Evolutionary conservation across 176 grass and related monocot species (phyloP).

Genomic region (Eragrostis nindensis): DNA sequence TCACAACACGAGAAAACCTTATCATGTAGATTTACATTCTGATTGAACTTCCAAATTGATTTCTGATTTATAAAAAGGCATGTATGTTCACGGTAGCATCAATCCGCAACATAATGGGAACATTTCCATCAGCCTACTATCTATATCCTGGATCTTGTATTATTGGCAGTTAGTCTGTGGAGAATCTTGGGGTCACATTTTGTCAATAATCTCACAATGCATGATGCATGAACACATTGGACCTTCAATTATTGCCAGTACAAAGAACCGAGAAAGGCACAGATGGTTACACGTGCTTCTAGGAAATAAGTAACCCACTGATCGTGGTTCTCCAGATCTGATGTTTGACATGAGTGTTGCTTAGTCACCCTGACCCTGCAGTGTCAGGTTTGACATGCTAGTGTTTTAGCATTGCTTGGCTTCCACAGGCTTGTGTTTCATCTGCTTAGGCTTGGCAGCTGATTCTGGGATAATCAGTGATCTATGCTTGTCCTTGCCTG

Average conservation of each 20-base stretch:
- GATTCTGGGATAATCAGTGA: background rate
- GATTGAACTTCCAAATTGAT: background rate
- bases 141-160: slow-evolving; percentile 1
- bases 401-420: slow-evolving; percentile 34
- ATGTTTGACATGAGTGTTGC: slow-evolving; percentile 41
- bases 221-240: slow-evolving; percentile 21
- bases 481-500: too few species aligned
- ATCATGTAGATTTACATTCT: background rate
- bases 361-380: slow-evolving; percentile 29
- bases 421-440: background rate
- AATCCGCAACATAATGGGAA: background rate
- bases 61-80: background rate
- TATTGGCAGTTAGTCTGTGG: slow-evolving; percentile 14
- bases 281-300: slow-evolving; percentile 10
- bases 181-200: slow-evolving; percentile 32
- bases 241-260: slow-evolving; percentile 44
- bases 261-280: background rate
- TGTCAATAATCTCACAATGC: background rate
- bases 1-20: background rate
- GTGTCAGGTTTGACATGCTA: slow-evolving; percentile 22
- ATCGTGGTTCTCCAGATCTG: slow-evolving; percentile 37
- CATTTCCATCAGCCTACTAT: background rate
- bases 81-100: background rate
- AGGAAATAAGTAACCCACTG: background rate
- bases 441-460: slow-evolving; percentile 25